Evolutionary conservation across 179 eudicot species (phyloP).

Genomic region (Amaranthus tricolor): DNA sequence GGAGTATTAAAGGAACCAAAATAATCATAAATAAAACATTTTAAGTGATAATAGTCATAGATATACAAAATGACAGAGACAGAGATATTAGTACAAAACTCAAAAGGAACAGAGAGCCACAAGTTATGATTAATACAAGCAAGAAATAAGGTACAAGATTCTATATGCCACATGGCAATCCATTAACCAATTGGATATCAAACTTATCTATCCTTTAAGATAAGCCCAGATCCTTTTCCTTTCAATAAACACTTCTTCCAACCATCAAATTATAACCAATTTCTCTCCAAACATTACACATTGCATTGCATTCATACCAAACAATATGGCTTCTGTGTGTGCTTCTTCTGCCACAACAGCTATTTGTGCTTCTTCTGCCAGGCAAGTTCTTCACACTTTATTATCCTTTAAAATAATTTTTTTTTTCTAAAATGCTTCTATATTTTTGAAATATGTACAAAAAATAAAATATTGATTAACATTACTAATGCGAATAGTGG

Average conservation of each 20-base stretch:
- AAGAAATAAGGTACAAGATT: slow-evolving; percentile 38
- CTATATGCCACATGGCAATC: slow-evolving; percentile 55
- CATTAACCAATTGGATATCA: slow-evolving; percentile 54
- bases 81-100: slow-evolving; percentile 14
- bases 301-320: too few species aligned
- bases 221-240: slow-evolving; percentile 41
- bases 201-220: slow-evolving; percentile 64
- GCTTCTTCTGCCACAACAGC: slow-evolving; percentile 90
- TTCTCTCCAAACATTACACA: neutral
- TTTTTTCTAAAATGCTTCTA: too few species aligned
- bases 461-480: neutral
- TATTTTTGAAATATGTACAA: too few species aligned
- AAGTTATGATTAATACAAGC: slow-evolving; percentile 33
- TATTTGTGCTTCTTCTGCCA: slow-evolving; percentile 69
- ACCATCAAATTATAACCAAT: slow-evolving; percentile 16
- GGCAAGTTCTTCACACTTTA: slow-evolving; percentile 37
- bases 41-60: too few species aligned
- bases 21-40: too few species aligned
- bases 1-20: too few species aligned
- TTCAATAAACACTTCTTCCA: neutral
- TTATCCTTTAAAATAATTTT: too few species aligned
- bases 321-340: slow-evolving; percentile 70
- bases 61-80: slow-evolving; percentile 4
- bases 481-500: neutral
- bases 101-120: slow-evolving; percentile 45